Evolutionary conservation across 768 basidiomycete genomes (phyloP), one percentile per base, ranked within the genome.

Genomic region (Paxillus ammoniavirescens): DNA sequence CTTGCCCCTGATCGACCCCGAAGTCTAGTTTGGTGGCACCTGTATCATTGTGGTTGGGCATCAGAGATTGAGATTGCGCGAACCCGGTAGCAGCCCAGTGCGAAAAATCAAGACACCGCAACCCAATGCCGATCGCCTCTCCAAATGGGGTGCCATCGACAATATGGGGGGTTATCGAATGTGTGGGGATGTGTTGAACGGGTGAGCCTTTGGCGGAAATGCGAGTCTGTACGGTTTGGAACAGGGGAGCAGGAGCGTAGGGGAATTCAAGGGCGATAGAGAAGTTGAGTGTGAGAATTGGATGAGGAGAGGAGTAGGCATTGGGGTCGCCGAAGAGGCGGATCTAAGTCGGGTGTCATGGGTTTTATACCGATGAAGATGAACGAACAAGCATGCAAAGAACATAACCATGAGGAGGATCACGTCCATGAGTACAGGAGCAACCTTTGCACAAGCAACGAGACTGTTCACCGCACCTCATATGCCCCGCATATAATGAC

Each of bases 401-500:
- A 38, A n/a, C 31, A 31, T 14, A 2, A 38, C 10, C n/a, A 38
- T n/a, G 37, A 38, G n/a, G 12, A 35, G 33, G 12, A 35, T 35
- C 35, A 47, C 8, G 17, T 7, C 18, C 33, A 26, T 23, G 17
- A 17, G 30, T 23, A 57, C 46, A 52, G 2, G 8, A 23, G 48
- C 44, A 50, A 36, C 30, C 30, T 45, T 21, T 18, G 8, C 6
- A 5, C 15, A 31, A 42, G 33, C 55, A 37, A 40, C 18, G 42
- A 18, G 48, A 40, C 21, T 52, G 28, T 49, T 23, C 6, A 30
- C 53, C 49, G 37, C 56, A 83, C 90, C 79, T 96, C 93, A 63
- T 93, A 95, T 56, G 91, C 85, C 8, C 86, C 91, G 62, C 88
- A 87, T 48, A 95, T 73, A 55, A 89, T 81, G 3, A 94, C 62